phyloP scores from a whole-genome alignment of 2,329 filamentous ascomycete species.

The Dactylellina parvicollis region DNA sequence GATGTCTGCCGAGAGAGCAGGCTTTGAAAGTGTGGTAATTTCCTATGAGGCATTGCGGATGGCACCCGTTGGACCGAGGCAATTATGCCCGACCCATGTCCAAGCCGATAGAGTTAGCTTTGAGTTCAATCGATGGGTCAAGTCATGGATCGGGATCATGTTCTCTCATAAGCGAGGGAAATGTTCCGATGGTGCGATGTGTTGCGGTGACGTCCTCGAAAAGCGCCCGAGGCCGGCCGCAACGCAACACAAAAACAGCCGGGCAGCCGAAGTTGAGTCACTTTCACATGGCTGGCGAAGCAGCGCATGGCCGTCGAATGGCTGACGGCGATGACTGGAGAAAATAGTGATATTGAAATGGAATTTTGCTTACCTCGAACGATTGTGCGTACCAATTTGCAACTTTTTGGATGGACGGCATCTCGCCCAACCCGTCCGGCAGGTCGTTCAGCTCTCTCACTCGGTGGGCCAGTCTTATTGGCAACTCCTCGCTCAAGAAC shows the following conservation, averaged over 20 bases:
- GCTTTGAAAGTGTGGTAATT: conserved; percentile 85
- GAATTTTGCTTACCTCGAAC: conserved; percentile 80
- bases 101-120: conserved; percentile 46
- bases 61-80: conserved; percentile 55
- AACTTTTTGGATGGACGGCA: conserved; percentile 94
- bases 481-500: conserved; percentile 97
- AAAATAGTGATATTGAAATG: conserved; percentile 34
- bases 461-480: conserved; percentile 93
- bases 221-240: conserved; percentile 39
- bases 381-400: conserved; percentile 99
- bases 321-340: neutral
- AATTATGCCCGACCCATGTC: conserved; percentile 54
- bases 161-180: conserved; percentile 46
- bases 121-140: conserved; percentile 1
- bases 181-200: conserved; percentile 49
- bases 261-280: conserved; percentile 52
- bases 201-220: conserved; percentile 38
- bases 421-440: conserved; percentile 94
- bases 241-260: conserved; percentile 41
- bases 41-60: conserved; percentile 70
- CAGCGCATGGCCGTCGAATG: conserved; percentile 17
- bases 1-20: conserved; percentile 77
- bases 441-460: conserved; percentile 92
- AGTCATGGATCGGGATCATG: conserved; percentile 42
- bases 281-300: conserved; percentile 47